These are phyloP conservation scores for Ceratobasidium sp. DNA, from an alignment of 1,284 basidiomycete species.

Conservation along the genomic window DNA sequence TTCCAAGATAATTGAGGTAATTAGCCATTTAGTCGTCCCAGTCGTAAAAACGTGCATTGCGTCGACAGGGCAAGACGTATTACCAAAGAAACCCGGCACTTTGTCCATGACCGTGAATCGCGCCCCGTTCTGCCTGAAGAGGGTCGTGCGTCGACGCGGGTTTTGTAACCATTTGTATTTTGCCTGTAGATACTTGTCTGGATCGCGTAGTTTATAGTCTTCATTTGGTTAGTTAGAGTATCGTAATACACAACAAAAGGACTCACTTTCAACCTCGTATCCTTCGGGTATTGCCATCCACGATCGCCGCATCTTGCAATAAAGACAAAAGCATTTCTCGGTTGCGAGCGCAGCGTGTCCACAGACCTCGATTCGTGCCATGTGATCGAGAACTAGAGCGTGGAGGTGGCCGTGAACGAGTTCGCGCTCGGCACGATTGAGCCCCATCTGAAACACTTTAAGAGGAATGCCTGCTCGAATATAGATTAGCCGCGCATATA, in stretches of 20 bases:
- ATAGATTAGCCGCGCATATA: too few relatives aligned
- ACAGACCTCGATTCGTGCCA: constrained; percentile 5
- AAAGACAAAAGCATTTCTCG: neutral
- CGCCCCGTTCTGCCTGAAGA: neutral
- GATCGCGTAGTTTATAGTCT: neutral
- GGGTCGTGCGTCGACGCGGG: neutral
- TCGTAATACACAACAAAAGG: neutral
- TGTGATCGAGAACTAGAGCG: neutral
- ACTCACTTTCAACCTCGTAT: neutral
- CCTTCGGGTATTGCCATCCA: neutral
- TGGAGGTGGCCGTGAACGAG: neutral
- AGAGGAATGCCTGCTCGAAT: neutral
- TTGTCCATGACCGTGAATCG: neutral
- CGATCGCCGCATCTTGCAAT: neutral
- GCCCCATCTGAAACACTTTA: neutral
- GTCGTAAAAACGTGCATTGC: constrained; percentile 11
- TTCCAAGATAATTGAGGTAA: neutral
- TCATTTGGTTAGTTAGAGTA: neutral
- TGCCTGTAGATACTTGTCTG: neutral
- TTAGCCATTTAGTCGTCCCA: neutral
- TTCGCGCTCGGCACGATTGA: neutral
- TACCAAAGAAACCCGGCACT: neutral
- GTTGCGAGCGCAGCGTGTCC: neutral
- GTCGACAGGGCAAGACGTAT: neutral
- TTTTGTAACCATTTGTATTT: neutral